These are phyloP conservation scores for Wickerhamomyces silvicola DNA, from an alignment of 805 yeast genomes.

Conservation along the genomic window DNA sequence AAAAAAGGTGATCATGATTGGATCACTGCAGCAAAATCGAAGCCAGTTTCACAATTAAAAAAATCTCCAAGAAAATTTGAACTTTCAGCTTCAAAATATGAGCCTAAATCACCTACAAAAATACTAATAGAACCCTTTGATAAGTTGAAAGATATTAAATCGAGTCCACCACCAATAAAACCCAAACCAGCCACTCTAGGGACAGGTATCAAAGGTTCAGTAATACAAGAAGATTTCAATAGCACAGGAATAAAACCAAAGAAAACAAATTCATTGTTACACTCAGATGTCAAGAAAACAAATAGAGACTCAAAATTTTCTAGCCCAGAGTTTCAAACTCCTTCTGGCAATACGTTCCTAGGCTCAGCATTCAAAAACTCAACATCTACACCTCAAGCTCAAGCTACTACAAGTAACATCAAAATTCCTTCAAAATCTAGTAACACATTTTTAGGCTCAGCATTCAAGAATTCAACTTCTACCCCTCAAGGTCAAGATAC, in stretches of 20 bases:
- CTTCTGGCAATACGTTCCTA: slow-evolving; percentile 4
- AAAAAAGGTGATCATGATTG: no score
- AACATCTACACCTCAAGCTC: slow-evolving; percentile 6
- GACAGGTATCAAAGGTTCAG: no score
- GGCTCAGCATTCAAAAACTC: slow-evolving; percentile 8
- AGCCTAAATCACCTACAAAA: no score
- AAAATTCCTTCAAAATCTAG: not conserved
- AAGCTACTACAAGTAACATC: not conserved
- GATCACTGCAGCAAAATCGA: slow-evolving; percentile 8
- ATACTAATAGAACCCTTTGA: no score
- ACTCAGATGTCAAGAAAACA: no score
- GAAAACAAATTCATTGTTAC: no score
- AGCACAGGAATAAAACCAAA: no score
- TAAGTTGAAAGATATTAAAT: no score
- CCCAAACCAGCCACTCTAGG: not conserved
- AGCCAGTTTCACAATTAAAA: slow-evolving; percentile 3
- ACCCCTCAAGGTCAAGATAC: slow-evolving; percentile 6
- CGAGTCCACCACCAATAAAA: not conserved
- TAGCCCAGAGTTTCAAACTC: not conserved
- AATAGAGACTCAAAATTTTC: no score
- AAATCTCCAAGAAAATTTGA: slow-evolving; percentile 11
- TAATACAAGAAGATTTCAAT: no score
- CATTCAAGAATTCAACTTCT: slow-evolving; percentile 2
- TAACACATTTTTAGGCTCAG: slow-evolving; percentile 9
- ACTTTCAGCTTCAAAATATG: not conserved